These are phyloP conservation scores for Cucurbita moschata DNA, from an alignment of 306 rosid species.

Conservation along the genomic window DNA sequence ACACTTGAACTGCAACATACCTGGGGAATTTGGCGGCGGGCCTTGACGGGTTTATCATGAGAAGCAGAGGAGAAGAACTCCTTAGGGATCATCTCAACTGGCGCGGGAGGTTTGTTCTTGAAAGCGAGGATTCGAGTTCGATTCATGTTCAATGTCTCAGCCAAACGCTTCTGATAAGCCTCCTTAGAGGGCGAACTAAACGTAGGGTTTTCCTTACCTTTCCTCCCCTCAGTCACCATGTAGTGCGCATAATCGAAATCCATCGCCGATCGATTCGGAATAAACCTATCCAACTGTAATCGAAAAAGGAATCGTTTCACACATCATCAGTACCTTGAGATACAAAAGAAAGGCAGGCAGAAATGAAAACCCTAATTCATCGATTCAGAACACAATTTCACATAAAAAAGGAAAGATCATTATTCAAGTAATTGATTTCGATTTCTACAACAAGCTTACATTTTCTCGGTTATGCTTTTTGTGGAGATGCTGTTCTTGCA, in stretches of 20 bases:
- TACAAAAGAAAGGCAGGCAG: background rate
- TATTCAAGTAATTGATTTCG: background rate
- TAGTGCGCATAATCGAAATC: slow-evolving; percentile 32
- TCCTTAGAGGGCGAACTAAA: slow-evolving; percentile 37
- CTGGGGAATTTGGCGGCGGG: slow-evolving; percentile 55
- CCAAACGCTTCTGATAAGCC: slow-evolving; percentile 41
- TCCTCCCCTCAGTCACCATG: slow-evolving; percentile 33
- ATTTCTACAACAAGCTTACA: background rate
- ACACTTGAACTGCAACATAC: slow-evolving; percentile 8
- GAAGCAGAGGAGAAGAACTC: slow-evolving; percentile 19
- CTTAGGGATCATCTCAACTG: slow-evolving; percentile 32
- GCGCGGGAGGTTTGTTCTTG: slow-evolving; percentile 62
- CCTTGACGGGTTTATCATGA: slow-evolving; percentile 23
- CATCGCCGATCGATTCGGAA: slow-evolving; percentile 36
- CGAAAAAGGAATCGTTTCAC: background rate
- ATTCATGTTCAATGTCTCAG: slow-evolving; percentile 56
- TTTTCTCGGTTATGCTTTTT: slow-evolving; percentile 22
- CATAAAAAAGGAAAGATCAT: background rate
- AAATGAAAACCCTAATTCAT: background rate
- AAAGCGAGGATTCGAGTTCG: slow-evolving; percentile 55
- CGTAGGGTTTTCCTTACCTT: slow-evolving; percentile 42
- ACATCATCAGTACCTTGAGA: background rate
- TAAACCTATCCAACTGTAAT: slow-evolving; percentile 37
- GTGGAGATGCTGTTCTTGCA: slow-evolving; percentile 23
- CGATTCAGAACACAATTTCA: background rate